These are phyloP conservation scores for Amphichorda felina DNA, from an alignment of 2,329 filamentous ascomycete genomes.

Conservation along the genomic window DNA sequence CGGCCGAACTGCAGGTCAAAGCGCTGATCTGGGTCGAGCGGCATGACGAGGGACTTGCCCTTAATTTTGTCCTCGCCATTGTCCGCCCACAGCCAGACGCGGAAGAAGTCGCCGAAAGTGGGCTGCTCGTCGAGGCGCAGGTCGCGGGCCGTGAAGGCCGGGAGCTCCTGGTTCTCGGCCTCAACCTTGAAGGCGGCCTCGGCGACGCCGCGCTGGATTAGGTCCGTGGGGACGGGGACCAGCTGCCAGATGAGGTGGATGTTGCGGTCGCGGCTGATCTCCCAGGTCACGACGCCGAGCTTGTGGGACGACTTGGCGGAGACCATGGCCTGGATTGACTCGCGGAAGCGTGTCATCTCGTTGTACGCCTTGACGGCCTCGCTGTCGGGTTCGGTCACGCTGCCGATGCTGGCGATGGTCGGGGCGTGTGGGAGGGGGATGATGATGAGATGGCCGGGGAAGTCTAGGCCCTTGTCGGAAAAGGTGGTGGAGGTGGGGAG, in stretches of 20 bases:
- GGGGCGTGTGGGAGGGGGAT: conserved; percentile 77
- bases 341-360: conserved; percentile 78
- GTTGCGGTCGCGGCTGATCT: conserved; percentile 71
- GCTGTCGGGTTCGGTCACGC: conserved; percentile 34
- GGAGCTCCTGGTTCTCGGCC: conserved; percentile 59
- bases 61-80: conserved; percentile 41
- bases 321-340: conserved; percentile 70
- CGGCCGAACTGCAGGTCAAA: conserved; percentile 91
- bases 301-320: conserved; percentile 36
- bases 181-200: conserved; percentile 84
- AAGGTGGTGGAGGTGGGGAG: conserved; percentile 64
- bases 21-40: conserved; percentile 55
- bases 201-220: conserved; percentile 62
- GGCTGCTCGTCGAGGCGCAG: conserved; percentile 38
- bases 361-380: conserved; percentile 49
- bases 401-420: conserved; percentile 56
- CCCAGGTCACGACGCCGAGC: conserved; percentile 81
- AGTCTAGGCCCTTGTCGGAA: conserved; percentile 48
- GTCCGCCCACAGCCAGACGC: conserved; percentile 67
- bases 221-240: conserved; percentile 58
- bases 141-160: conserved; percentile 34
- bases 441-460: conserved; percentile 81
- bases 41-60: conserved; percentile 59
- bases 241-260: conserved; percentile 94
- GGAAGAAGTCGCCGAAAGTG: conserved; percentile 56